phyloP scores from a whole-genome alignment of 371 early-diverging fungal genomes.

The Actinomortierella ambigua region DNA sequence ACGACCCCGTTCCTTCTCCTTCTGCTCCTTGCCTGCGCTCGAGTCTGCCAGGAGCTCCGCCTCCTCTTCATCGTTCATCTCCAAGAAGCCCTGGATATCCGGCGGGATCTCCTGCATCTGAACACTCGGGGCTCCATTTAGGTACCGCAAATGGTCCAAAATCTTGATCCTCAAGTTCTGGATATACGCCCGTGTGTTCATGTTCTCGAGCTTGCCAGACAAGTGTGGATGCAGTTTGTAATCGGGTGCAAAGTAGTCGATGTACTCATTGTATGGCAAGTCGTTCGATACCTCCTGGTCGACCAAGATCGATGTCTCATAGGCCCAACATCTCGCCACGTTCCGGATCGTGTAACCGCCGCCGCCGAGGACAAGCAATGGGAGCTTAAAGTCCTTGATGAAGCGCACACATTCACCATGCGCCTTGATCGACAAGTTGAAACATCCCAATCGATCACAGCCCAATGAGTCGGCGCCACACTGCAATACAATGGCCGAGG shows the following conservation, averaged over 20 bases:
- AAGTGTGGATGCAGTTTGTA: slow-evolving; percentile 84
- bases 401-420: slow-evolving; percentile 91
- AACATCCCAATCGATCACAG: slow-evolving; percentile 89
- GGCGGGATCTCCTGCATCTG: slow-evolving; percentile 93
- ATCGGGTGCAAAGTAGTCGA: slow-evolving; percentile 85
- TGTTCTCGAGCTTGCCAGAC: slow-evolving; percentile 82
- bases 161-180: slow-evolving; percentile 78
- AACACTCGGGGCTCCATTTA: slow-evolving; percentile 95
- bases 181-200: slow-evolving; percentile 87
- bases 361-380: slow-evolving; percentile 89
- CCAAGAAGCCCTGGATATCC: slow-evolving; percentile 79
- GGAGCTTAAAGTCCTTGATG: slow-evolving; percentile 82
- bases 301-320: slow-evolving; percentile 89
- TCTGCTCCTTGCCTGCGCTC: slow-evolving; percentile 55
- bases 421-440: slow-evolving; percentile 88
- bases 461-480: slow-evolving; percentile 97
- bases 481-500: slow-evolving; percentile 89
- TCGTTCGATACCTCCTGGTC: slow-evolving; percentile 78
- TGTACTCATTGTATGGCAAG: slow-evolving; percentile 77
- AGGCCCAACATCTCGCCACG: slow-evolving; percentile 94
- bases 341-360: slow-evolving; percentile 96
- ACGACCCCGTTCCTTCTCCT: slow-evolving; percentile 46
- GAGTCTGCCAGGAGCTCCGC: slow-evolving; percentile 61
- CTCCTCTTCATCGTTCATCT: slow-evolving; percentile 64
- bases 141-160: slow-evolving; percentile 89